These are phyloP conservation scores for Sophora flavescens DNA, from an alignment of 306 rosid species.

Conservation along the genomic window DNA sequence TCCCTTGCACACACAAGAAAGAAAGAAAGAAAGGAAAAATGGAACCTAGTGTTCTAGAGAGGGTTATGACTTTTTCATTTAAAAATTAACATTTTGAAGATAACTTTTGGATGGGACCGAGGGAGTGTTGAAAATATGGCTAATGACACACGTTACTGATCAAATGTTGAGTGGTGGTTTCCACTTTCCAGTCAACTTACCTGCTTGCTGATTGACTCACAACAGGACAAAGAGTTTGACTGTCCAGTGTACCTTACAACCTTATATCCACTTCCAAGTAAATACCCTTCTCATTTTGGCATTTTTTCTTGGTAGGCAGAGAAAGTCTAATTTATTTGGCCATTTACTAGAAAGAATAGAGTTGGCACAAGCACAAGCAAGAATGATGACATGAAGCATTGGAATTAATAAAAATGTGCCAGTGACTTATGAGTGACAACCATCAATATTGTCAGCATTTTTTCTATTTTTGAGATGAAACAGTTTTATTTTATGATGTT, in stretches of 20 bases:
- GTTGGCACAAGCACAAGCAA: background rate
- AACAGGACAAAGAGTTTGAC: conserved; percentile 48
- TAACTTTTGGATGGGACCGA: conserved; percentile 30
- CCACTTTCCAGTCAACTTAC: conserved; percentile 34
- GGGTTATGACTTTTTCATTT: conserved; percentile 30
- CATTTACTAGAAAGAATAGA: conserved; percentile 34
- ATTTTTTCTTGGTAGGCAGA: conserved; percentile 16
- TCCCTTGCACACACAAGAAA: background rate
- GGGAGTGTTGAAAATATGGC: conserved; percentile 18
- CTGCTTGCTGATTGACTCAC: conserved; percentile 44
- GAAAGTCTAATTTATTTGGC: conserved; percentile 38
- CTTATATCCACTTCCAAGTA: conserved; percentile 40
- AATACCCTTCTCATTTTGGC: conserved; percentile 41
- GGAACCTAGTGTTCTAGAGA: background rate
- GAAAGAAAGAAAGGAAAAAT: background rate
- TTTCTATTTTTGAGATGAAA: conserved; percentile 2
- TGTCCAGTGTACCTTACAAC: conserved; percentile 33
- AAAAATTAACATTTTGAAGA: conserved; percentile 19
- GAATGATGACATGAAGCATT: conserved; percentile 12
- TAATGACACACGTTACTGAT: conserved; percentile 2
- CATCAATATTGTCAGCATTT: conserved; percentile 1
- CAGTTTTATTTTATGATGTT: background rate
- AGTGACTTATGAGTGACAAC: conserved; percentile 14
- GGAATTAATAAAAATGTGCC: conserved; percentile 13
- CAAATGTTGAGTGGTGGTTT: conserved; percentile 31